Conservation (phyloP, 2,329 filamentous ascomycete genomes). For the Aureobasidium uvarum region DNA sequence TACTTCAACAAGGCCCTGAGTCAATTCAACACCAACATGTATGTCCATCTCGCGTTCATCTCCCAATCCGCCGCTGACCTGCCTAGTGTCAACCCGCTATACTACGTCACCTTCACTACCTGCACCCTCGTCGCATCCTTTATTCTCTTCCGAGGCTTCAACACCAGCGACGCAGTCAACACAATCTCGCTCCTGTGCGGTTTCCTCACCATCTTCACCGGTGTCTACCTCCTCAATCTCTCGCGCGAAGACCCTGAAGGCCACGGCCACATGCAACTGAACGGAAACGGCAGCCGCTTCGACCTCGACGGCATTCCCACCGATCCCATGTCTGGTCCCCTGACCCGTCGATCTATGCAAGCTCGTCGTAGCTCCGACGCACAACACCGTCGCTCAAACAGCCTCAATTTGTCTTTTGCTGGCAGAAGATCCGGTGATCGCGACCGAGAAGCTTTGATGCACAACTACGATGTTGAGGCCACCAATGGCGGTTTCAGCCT, state of each 20-base stretch:
- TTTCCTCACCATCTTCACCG: conserved; percentile 91
- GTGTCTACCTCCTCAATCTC: conserved; percentile 94
- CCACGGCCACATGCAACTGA: conserved; percentile 52
- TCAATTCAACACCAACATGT: conserved; percentile 97
- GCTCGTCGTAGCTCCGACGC: conserved; percentile 63
- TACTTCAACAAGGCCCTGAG: conserved; percentile 99
- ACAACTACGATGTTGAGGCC: conserved; percentile 83
- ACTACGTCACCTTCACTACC: conserved; percentile 97
- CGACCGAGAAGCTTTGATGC: conserved; percentile 80
- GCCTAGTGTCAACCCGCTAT: conserved; percentile 83
- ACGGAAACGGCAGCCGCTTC: conserved; percentile 48
- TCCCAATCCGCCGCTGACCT: background rate
- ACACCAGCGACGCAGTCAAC: conserved; percentile 87
- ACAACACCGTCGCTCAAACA: conserved; percentile 58
- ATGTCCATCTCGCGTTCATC: conserved; percentile 43
- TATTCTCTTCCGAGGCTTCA: conserved; percentile 94
- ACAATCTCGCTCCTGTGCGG: conserved; percentile 89
- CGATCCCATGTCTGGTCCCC: conserved; percentile 83
- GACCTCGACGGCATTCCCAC: conserved; percentile 79
- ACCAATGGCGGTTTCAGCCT: conserved; percentile 62
- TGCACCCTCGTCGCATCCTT: conserved; percentile 92
- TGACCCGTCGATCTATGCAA: conserved; percentile 93
- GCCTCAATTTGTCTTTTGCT: conserved; percentile 36
- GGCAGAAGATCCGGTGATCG: conserved; percentile 41
- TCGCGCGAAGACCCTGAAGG: conserved; percentile 88